Evolutionary conservation across 2,329 filamentous ascomycete genomes (phyloP).

Genomic region (Colletotrichum camelliae): DNA sequence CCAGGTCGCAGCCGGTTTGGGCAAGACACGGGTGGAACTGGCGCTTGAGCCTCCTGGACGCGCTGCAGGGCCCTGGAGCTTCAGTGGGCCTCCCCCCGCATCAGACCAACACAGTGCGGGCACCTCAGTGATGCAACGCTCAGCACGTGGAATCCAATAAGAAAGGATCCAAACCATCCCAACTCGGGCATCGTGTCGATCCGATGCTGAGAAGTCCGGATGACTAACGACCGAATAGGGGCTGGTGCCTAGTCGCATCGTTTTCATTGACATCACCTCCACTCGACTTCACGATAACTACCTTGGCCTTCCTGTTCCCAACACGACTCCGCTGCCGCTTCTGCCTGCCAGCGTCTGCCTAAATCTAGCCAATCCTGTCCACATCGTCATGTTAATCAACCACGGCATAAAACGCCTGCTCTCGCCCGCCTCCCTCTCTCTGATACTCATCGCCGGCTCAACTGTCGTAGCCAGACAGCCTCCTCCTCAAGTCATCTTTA

Average conservation of each 20-base stretch:
- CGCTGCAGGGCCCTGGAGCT: background rate
- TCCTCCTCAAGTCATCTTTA: background rate
- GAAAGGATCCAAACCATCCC: background rate
- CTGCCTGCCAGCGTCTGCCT: background rate
- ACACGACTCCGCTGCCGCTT: accelerated
- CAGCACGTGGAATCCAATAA: background rate
- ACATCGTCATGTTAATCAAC: background rate
- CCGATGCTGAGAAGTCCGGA: background rate
- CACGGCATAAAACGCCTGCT: background rate
- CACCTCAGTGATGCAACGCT: background rate
- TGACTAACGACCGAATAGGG: background rate
- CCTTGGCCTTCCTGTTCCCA: background rate
- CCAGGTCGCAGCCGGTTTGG: background rate
- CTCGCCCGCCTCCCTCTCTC: background rate
- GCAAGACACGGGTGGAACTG: background rate
- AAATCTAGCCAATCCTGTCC: background rate
- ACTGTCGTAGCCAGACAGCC: background rate
- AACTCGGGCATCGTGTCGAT: background rate
- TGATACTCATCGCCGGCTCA: background rate
- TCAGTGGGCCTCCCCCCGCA: background rate
- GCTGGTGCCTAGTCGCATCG: background rate
- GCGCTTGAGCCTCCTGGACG: background rate
- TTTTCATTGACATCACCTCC: background rate
- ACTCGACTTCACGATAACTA: background rate
- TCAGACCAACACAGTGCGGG: background rate